Evolutionary conservation across 2,329 filamentous ascomycete species (phyloP).

Genomic region (Colletotrichum tamarilloi): DNA sequence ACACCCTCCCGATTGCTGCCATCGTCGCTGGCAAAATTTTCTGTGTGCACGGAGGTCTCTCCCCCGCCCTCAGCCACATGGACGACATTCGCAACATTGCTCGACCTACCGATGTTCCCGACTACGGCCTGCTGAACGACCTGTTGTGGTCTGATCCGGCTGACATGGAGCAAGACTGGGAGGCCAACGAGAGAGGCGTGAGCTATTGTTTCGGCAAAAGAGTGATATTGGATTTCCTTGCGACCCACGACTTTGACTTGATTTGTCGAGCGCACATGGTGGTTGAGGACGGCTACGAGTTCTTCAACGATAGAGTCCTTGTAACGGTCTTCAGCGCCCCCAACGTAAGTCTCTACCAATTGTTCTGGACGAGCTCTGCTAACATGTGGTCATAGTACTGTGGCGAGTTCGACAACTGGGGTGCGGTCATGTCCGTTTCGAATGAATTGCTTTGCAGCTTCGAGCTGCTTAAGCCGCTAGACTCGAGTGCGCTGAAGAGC

Average conservation of each 20-base stretch:
- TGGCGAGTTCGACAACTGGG: constrained; percentile 99
- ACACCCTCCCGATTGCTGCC: constrained; percentile 93
- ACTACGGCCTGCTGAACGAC: constrained; percentile 95
- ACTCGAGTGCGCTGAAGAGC: constrained; percentile 95
- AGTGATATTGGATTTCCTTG: constrained; percentile 95
- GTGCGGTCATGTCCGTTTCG: constrained; percentile 98
- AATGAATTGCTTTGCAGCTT: constrained; percentile 95
- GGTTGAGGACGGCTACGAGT: constrained; percentile 98
- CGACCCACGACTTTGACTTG: constrained; percentile 94
- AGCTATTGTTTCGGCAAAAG: constrained; percentile 99
- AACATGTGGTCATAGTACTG: constrained; percentile 78
- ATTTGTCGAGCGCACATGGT: constrained; percentile 99
- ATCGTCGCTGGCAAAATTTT: constrained; percentile 98
- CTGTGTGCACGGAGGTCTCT: constrained; percentile 94
- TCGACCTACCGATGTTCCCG: constrained; percentile 94
- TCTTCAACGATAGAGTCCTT: constrained; percentile 93
- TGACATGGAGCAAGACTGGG: constrained; percentile 98
- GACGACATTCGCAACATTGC: constrained; percentile 98
- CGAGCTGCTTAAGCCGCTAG: constrained; percentile 93
- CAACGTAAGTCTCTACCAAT: constrained; percentile 76
- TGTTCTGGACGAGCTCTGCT: constrained; percentile 36
- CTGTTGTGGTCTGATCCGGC: constrained; percentile 97
- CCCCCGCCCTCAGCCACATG: constrained; percentile 94
- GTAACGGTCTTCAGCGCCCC: constrained; percentile 98
- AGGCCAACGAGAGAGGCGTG: constrained; percentile 95